Evolutionary conservation across 2,329 filamentous ascomycete species (phyloP), one percentile per base, ranked within the genome.

Genomic region (Colletotrichum sp.): DNA sequence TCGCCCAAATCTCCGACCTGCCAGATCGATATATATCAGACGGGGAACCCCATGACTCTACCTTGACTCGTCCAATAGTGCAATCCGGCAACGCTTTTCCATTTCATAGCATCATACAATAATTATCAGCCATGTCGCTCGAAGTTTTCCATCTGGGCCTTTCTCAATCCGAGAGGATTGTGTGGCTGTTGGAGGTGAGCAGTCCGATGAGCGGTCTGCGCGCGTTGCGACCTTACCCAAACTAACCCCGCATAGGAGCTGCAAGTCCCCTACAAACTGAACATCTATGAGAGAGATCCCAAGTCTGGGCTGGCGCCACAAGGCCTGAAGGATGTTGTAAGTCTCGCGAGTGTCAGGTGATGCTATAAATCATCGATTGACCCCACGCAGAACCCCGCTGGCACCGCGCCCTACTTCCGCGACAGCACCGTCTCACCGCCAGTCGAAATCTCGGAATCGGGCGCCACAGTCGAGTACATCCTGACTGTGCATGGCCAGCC

Each of bases 401-500:
- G 90, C 18, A 87, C 89, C 1, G 90, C 92, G 0, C 93, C 93
- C 6, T 85, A 93, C 21, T 90, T 94, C 65, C 86, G 90, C 79
- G 90, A 93, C 79, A 86, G 86, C 26, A 82, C 86, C 39, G 78
- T 92, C 71, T 89, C 86, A 0, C 85, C 74, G 28, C 70, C 74
- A 7, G 59, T 74, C 49, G 64, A 52, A 36, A 69, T 94, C 5
- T 90, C 90, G 36, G 93, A 94, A 80, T 90, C 88, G 24, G 87
- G 87, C 71, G 92, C 92, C 3, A 90, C 89, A 76, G 84, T 89
- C 62, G 91, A 94, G 72, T 94, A 94, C 84, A 90, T 94, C 79
- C 85, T 89, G 76, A 83, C 87, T 79, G 88, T 88, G 60, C 86
- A 93, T 78, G 90, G 64, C n/a, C 55, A 62, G 34, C 52, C 64